Evolutionary conservation across 2,329 filamentous ascomycete species (phyloP), one percentile per base, ranked within the genome.

Genomic region (Fonsecaea nubica): DNA sequence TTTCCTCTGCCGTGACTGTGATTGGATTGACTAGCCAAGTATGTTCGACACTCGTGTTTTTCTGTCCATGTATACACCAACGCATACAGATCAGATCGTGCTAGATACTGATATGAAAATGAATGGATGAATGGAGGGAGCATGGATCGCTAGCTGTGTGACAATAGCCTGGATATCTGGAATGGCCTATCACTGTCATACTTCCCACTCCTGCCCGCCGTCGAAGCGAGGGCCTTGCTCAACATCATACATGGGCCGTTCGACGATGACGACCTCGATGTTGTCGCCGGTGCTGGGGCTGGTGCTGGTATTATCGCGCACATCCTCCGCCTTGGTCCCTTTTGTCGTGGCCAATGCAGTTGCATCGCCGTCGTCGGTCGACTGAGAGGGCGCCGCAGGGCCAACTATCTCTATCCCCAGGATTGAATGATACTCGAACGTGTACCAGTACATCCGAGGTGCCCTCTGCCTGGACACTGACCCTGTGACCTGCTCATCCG

Each of bases 341-440:
- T 25, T 18, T 4, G 45, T 10, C n/a, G 45, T 4, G 45, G 18
- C 18, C 45, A 50, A 8, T 21, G 25, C 45, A 21, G 4, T 50
- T 8, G 45, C 15, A 21, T 33, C 4, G 71, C 69, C 85, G 78
- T 52, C 82, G 81, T 40, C 87, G 84, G 42, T 25, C 18, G 18
- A 9, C 9, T 3, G 45, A 13, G 45, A 33, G 15, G 58, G 35
- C 18, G 33, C 10, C 6, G 30, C 36, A 32, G 72, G 59, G 42
- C 80, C 82, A 36, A 90, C 78, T 18, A 86, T 84, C 21, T 88
- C 83, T 53, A 90, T 84, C 4, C 93, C 95, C 68, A 99, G 83
- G 72, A 99, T 93, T n/a, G 93, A 92, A 65, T 93, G 86, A 79
- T 98, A 99, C 79, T 96, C 96, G 83, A 91, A 93, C 4, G 93